A percentile compares a stretch with the other conserved stretches of the same genome.
phyloP scores from a whole-genome alignment of 2,329 filamentous ascomycete genomes.

The Ilyonectria mors-panacis region DNA sequence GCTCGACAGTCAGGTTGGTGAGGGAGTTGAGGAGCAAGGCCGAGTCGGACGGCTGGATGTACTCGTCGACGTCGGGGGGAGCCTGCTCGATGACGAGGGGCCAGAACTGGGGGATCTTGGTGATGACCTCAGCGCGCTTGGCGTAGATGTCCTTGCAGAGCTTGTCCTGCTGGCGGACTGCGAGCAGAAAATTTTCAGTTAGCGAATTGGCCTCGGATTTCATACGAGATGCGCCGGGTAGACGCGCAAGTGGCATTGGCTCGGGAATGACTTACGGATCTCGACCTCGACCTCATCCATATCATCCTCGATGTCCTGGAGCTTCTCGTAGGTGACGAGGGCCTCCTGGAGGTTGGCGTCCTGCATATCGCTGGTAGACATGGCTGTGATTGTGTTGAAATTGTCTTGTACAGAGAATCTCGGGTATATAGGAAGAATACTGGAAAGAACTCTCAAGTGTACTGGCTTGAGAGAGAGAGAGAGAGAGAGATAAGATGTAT shows the following conservation, averaged over 20 bases:
- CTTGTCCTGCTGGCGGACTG: conserved; percentile 81
- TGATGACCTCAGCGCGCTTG: conserved; percentile 79
- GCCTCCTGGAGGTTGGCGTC: conserved; percentile 51
- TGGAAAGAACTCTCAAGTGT: not conserved
- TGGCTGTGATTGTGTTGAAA: conserved; percentile 41
- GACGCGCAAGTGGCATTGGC: conserved; percentile 1
- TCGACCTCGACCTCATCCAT: conserved; percentile 88
- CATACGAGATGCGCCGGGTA: not conserved
- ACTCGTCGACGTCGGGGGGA: conserved; percentile 88
- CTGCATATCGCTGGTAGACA: conserved; percentile 55
- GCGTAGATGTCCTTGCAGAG: conserved; percentile 80
- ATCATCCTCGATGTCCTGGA: conserved; percentile 84
- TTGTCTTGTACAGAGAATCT: conserved; percentile 6
- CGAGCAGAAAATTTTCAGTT: conserved; percentile 7
- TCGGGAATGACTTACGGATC: conserved; percentile 74
- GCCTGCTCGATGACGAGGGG: conserved; percentile 91
- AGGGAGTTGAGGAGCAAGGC: conserved; percentile 79
- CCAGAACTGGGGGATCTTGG: conserved; percentile 91
- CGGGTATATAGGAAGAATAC: not conserved
- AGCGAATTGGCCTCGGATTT: not conserved
- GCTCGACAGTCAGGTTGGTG: conserved; percentile 78
- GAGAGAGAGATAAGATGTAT: conserved; percentile 11
- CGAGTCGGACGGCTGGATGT: conserved; percentile 86
- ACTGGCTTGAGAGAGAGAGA: conserved; percentile 19
- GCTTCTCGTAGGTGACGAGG: conserved; percentile 78